phyloP scores from a whole-genome alignment of 2,329 filamentous ascomycete species.

The Metarhizium robertsii region DNA sequence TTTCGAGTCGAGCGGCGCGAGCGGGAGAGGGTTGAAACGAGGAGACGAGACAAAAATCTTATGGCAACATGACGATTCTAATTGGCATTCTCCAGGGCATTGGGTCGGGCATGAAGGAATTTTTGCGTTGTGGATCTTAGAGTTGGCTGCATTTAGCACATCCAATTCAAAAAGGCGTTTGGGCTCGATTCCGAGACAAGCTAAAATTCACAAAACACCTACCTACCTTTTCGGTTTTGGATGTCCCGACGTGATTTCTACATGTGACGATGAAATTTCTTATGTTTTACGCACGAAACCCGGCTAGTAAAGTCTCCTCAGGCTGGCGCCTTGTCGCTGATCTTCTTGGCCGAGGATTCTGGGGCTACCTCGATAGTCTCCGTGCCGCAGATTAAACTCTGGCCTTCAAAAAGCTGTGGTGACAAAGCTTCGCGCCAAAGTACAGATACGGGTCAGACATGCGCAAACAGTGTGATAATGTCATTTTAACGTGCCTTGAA shows the following conservation, averaged over 20 bases:
- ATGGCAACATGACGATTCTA: conserved; percentile 7
- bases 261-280: conserved; percentile 2
- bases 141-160: conserved; percentile 34
- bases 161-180: conserved; percentile 35
- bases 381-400: conserved; percentile 47
- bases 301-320: conserved; percentile 50
- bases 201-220: conserved; percentile 11
- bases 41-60: not conserved
- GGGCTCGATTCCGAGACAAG: conserved; percentile 34
- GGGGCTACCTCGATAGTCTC: conserved; percentile 47
- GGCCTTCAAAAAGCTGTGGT: conserved; percentile 54
- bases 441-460: conserved; percentile 61
- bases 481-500: not conserved
- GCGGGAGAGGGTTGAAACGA: not conserved
- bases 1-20: conserved; percentile 5
- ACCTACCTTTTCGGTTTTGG: not conserved
- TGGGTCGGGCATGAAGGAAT: conserved; percentile 23
- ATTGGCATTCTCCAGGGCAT: conserved; percentile 14
- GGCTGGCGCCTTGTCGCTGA: conserved; percentile 22
- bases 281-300: conserved; percentile 8
- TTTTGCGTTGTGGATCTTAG: conserved; percentile 23
- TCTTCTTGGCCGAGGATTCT: conserved; percentile 39
- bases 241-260: conserved; percentile 13
- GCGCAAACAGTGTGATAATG: not conserved
- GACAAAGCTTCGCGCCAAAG: conserved; percentile 43